These are phyloP conservation scores for Tardiomyces blankii DNA, from an alignment of 1,139 yeast genomes.

Conservation along the genomic window DNA sequence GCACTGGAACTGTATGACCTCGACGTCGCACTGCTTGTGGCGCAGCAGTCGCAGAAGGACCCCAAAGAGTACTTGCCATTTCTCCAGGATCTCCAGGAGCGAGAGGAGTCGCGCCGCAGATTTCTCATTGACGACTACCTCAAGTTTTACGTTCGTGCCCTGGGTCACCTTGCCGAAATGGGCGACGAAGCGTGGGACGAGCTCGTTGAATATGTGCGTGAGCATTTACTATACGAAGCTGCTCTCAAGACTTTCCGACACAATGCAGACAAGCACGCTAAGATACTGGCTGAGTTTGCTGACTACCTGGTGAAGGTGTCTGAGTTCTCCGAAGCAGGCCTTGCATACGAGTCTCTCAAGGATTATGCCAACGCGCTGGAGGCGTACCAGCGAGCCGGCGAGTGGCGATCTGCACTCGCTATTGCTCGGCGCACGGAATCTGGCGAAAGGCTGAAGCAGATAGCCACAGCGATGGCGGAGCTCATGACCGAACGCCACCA, in stretches of 20 bases:
- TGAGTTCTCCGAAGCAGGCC: slow-evolving; percentile 57
- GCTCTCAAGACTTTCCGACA: slow-evolving; percentile 59
- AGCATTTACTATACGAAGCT: slow-evolving; percentile 60
- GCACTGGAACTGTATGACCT: slow-evolving; percentile 81
- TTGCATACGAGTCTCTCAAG: slow-evolving; percentile 61
- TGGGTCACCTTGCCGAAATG: slow-evolving; percentile 50
- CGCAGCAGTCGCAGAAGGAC: slow-evolving; percentile 95
- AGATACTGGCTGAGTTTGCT: slow-evolving; percentile 54
- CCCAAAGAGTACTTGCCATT: slow-evolving; percentile 96
- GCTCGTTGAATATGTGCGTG: slow-evolving; percentile 54
- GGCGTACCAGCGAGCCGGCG: slow-evolving; percentile 54
- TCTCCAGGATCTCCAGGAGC: slow-evolving; percentile 65
- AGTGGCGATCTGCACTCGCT: slow-evolving; percentile 78
- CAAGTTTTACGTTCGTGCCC: slow-evolving; percentile 56
- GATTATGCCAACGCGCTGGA: slow-evolving; percentile 52
- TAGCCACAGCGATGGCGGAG: slow-evolving; percentile 49
- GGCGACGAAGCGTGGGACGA: slow-evolving; percentile 41
- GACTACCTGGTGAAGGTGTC: slow-evolving; percentile 40
- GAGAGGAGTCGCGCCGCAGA: slow-evolving; percentile 52
- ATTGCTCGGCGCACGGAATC: slow-evolving; percentile 34
- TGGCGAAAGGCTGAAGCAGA: slow-evolving; percentile 24
- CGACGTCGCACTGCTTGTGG: slow-evolving; percentile 66
- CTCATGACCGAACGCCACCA: slow-evolving; percentile 57
- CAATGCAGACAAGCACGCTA: slow-evolving; percentile 38
- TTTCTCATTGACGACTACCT: slow-evolving; percentile 76